phyloP scores from a whole-genome alignment of 31 red algal genomes.

The Endocladia muricata region DNA sequence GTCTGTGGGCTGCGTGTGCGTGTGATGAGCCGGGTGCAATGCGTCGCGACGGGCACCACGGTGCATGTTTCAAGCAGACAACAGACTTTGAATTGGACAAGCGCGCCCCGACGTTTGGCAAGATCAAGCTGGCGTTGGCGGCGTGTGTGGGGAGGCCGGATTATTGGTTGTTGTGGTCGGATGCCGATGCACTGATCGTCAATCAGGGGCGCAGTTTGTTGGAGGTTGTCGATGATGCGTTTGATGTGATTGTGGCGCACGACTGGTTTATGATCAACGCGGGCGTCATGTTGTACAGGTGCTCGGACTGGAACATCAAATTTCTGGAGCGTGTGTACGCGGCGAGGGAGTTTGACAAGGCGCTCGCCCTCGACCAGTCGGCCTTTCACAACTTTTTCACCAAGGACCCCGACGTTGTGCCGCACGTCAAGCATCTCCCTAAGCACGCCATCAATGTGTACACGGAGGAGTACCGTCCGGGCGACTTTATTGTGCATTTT shows the following conservation, averaged over 20 bases:
- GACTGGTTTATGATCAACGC: constrained; percentile 99
- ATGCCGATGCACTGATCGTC: constrained; percentile 88
- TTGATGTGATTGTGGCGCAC: constrained; percentile 75
- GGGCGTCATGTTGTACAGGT: constrained; percentile 79
- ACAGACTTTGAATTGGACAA: constrained; percentile 57
- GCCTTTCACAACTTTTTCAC: constrained; percentile 77
- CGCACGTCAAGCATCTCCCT: constrained; percentile 69
- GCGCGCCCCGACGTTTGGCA: constrained; percentile 87
- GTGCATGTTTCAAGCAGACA: constrained; percentile 30
- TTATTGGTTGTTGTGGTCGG: constrained; percentile 87
- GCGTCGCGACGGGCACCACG: constrained; percentile 4
- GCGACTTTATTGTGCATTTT: constrained; percentile 95
- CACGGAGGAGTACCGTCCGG: constrained; percentile 89
- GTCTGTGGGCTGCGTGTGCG: constrained; percentile 48
- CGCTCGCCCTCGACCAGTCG: constrained; percentile 86
- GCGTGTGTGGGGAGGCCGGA: constrained; percentile 79
- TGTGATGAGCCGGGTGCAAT: constrained; percentile 17
- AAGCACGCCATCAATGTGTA: constrained; percentile 94
- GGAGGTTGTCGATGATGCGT: constrained; percentile 85
- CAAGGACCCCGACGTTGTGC: constrained; percentile 25
- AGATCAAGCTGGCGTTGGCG: constrained; percentile 82
- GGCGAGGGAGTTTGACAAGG: constrained; percentile 74
- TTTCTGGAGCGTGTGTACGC: constrained; percentile 76
- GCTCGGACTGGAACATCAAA: constrained; percentile 71
- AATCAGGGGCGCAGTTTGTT: constrained; percentile 71